These are phyloP conservation scores for Penicillium vulpinum DNA, from an alignment of 2,329 filamentous ascomycete species.

Conservation along the genomic window DNA sequence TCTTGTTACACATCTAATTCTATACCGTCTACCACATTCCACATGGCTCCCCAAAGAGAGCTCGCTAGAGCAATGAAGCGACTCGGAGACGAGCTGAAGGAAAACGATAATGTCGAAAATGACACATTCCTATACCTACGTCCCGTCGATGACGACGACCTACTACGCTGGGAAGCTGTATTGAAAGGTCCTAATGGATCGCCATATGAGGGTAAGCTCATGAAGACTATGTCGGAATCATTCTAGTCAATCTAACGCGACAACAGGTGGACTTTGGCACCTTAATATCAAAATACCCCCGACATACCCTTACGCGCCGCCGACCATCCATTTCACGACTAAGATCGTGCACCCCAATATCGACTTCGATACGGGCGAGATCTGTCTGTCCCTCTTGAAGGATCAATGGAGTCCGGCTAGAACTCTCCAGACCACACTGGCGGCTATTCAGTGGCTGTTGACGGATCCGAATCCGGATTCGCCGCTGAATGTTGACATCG, in stretches of 20 bases:
- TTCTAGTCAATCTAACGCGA: not conserved
- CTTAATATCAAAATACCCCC: conserved; percentile 73
- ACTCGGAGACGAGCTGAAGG: conserved; percentile 62
- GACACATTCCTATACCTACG: conserved; percentile 55
- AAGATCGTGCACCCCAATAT: conserved; percentile 84
- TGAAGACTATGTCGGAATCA: not conserved
- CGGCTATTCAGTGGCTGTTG: conserved; percentile 50
- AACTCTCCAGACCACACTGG: conserved; percentile 57
- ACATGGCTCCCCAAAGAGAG: conserved; percentile 26
- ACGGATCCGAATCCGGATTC: conserved; percentile 49
- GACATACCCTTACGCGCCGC: conserved; percentile 76
- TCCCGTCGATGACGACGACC: conserved; percentile 57
- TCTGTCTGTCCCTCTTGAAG: conserved; percentile 84
- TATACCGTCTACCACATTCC: conserved; percentile 11
- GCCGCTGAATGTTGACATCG: conserved; percentile 52
- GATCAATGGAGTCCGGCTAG: conserved; percentile 74
- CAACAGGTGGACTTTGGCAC: conserved; percentile 73
- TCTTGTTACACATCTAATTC: conserved; percentile 2
- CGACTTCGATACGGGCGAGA: conserved; percentile 73
- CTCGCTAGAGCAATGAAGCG: conserved; percentile 63
- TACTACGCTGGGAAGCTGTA: conserved; percentile 62
- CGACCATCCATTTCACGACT: conserved; percentile 77
- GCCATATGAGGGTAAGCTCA: conserved; percentile 57
- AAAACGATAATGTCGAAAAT: conserved; percentile 46
- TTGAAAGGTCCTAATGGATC: conserved; percentile 60